Base-by-base conservation (phyloP, 2,329 filamentous ascomycete genomes). In the Tolypocladium cylindrosporum region DNA sequence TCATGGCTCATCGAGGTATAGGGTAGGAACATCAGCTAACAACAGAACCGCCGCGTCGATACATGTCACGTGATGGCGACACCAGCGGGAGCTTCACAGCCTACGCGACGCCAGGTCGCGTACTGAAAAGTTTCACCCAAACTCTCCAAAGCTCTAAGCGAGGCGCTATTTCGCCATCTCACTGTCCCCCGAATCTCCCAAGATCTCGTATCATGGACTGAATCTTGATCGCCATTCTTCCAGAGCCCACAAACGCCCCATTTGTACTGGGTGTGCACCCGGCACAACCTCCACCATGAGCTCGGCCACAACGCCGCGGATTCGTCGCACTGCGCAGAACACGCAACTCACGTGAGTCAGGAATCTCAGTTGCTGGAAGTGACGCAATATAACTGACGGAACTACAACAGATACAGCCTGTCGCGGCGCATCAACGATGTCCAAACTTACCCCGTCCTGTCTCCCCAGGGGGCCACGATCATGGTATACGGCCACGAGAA, bases 401-500 rank as follows among this genome's bases (percentile, higher is more conserved):
- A 0, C 1, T 2, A 5, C 36, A 24, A 19, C n/a, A 87, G 84
- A 59, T 86, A 86, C 63, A 80, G 84, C 58, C 71, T 86, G 39
- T 73, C 78, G 48, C 77, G 80, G 60, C 81, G 84, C 59, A 75
- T 85, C 54, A 76, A 86, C 68, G 76, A 83, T 64, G 76, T 85
- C 55, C 81, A 84, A 63, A 78, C 78, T 4, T 87, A 87, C 65
- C 85, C 85, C 1, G 74, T 85, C 21, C 76, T 77, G 59, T 85
- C 84, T 1, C 78, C 83, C 1, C 85, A 88, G 65, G 84, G 84
- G 41, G 84, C 85, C 8, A 83, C 79, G 2, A 79, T 87, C 65
- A 68, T 87, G 34, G 71, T 88, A 51, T 86, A 86, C 64, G 84
- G 81, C 52, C 84, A 87, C 63, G 82, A 86, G 59, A 83, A 80